Evolutionary conservation across 345 rosid genomes (phyloP).

Genomic region (Pugionium dolabratum): DNA sequence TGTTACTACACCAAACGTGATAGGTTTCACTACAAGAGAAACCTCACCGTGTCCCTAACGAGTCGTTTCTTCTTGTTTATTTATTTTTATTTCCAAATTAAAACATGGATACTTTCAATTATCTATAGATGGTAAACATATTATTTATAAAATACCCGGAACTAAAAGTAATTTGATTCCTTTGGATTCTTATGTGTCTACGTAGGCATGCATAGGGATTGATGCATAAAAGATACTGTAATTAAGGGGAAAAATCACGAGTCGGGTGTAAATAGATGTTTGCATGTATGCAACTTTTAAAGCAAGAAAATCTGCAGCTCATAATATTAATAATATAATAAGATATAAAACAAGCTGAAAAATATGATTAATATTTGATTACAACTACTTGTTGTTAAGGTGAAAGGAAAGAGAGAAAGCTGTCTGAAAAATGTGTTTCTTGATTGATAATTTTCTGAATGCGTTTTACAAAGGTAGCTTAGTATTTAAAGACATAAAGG

Average conservation of each 20-base stretch:
- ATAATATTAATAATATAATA: neutral
- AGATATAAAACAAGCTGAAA: neutral
- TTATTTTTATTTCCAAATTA: neutral
- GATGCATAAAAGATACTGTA: constrained; percentile 24
- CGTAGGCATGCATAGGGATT: constrained; percentile 27
- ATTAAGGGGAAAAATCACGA: neutral
- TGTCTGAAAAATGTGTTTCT: too few species aligned
- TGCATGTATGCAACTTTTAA: neutral
- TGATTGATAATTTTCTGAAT: too few species aligned
- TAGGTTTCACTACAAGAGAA: constrained; percentile 27
- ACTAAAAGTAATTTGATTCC: constrained; percentile 23
- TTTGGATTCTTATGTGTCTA: constrained; percentile 27
- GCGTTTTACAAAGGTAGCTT: too few species aligned
- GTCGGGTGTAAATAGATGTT: constrained; percentile 2
- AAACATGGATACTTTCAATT: neutral
- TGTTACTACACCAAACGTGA: constrained; percentile 36
- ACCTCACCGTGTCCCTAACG: constrained; percentile 25
- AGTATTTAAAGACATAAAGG: too few species aligned
- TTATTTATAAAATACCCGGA: neutral
- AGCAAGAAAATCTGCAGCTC: neutral
- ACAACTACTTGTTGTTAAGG: too few species aligned
- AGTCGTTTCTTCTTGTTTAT: constrained; percentile 14
- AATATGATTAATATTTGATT: constrained; percentile 2
- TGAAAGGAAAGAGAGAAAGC: too few species aligned
- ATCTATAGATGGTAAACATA: constrained; percentile 15